These are phyloP conservation scores for Colletotrichum plurivorum DNA, from an alignment of 2,329 filamentous ascomycete species.

Conservation along the genomic window DNA sequence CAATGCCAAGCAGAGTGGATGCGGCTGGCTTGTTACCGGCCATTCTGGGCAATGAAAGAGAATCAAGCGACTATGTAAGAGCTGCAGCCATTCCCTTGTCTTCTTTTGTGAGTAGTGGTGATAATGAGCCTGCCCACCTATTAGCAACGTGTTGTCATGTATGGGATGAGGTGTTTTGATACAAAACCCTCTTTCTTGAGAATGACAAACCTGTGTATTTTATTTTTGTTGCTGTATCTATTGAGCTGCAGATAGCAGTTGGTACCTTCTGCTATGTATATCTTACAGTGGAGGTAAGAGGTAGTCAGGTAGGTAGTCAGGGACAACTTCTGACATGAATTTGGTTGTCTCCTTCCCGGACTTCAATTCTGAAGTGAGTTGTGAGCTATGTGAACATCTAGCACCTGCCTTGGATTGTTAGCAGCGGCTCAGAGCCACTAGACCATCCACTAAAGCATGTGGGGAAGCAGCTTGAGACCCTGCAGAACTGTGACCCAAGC, in stretches of 20 bases:
- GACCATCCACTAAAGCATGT: neutral
- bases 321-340: too few species aligned
- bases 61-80: neutral
- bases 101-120: neutral
- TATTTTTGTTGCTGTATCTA: too few species aligned
- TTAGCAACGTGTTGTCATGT: slow-evolving; percentile 23
- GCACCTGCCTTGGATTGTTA: slow-evolving; percentile 4
- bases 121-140: neutral
- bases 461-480: slow-evolving; percentile 2
- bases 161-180: neutral
- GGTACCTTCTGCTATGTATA: too few species aligned
- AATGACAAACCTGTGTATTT: too few species aligned
- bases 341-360: too few species aligned
- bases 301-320: too few species aligned
- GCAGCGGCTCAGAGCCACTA: neutral
- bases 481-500: neutral
- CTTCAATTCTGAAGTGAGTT: too few species aligned
- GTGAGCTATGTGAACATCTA: too few species aligned
- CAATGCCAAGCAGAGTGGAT: slow-evolving; percentile 30
- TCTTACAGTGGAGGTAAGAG: too few species aligned
- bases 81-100: neutral
- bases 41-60: neutral
- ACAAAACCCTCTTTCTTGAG: neutral
- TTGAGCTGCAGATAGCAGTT: too few species aligned
- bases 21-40: slow-evolving; percentile 17